Conservation (phyloP, 2,329 filamentous ascomycete genomes). For the Botrytis tulipae region DNA sequence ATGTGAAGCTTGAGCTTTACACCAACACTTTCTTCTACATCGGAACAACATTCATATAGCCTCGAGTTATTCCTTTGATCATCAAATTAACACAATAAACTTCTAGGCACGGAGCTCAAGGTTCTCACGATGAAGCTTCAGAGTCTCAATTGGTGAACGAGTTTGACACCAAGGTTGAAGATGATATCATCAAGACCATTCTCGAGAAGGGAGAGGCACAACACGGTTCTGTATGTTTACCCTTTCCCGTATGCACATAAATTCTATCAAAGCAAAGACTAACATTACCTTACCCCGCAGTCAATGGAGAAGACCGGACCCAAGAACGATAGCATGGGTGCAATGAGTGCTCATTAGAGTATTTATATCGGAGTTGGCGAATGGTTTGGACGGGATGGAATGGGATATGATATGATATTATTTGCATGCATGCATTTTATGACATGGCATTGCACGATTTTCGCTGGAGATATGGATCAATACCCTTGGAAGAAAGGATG, state of each 20-base stretch:
- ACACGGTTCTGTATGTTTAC: constrained; percentile 51
- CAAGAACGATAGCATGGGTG: constrained; percentile 38
- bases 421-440: constrained; percentile 5
- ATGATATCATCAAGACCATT: constrained; percentile 80
- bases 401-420: constrained; percentile 5
- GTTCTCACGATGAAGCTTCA: constrained; percentile 72
- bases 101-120: constrained; percentile 78
- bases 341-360: constrained; percentile 34
- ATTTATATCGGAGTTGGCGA: constrained; percentile 11
- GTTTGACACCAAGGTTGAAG: constrained; percentile 78
- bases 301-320: constrained; percentile 38
- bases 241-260: neutral
- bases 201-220: constrained; percentile 72
- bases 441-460: neutral
- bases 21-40: neutral
- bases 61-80: neutral
- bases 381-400: neutral
- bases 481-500: neutral
- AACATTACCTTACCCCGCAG: constrained; percentile 31
- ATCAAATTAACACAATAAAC: neutral
- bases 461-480: neutral
- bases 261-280: constrained; percentile 19
- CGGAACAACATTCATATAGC: neutral
- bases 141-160: constrained; percentile 76
- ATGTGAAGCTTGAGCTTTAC: neutral